Base-by-base conservation (phyloP, 2,329 filamentous ascomycete genomes). In the Cladophialophora chaetospira region DNA sequence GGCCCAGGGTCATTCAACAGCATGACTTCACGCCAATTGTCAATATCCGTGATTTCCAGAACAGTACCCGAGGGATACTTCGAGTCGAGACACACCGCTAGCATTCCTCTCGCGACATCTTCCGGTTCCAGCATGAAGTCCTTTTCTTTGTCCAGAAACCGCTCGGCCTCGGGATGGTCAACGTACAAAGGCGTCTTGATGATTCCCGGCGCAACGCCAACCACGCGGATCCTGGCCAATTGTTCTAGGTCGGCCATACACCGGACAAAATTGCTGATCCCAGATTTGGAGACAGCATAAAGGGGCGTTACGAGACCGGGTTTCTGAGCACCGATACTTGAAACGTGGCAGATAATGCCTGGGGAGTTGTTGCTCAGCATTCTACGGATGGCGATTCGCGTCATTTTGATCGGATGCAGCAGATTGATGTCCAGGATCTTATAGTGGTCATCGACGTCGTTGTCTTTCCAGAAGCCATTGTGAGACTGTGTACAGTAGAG, bases 121-220 rank as follows among this genome's bases (percentile, higher is more conserved):
- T 85, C 81, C 0, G 82, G 74, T 11, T 77, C 79, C 10, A 83
- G 80, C 82, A 82, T 84, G 59, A 69, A 73, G 64, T 84, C 82
- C 17, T 51, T 56, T 5, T 65, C 68, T 26, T 74, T 70, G 35
- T 79, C 74, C 1, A 85, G 57, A 62, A 80, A 77, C 53, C 71
- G 71, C 63, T 83, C 46, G 65, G 85, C 85, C 68, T 85, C 82
- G 0, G 81, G 80, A 62, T 84, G 76, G 3, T 85, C 82, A 0
- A 77, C 81, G 81, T 81, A 86, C 3, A 86, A 69, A 4, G 83
- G 83, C 11, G 83, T 86, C 57, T 78, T 82, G 63, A 85, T 82
- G 1, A 84, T 69, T 35, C 42, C 52, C 8, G 52, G 52, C 5
- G 52, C 42, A 1, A 46, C 52, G 2, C 36, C 52, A 10, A 33